These are phyloP conservation scores for Trypanosoma boissoni DNA, from an alignment of 208 protist genomes.

Conservation along the genomic window DNA sequence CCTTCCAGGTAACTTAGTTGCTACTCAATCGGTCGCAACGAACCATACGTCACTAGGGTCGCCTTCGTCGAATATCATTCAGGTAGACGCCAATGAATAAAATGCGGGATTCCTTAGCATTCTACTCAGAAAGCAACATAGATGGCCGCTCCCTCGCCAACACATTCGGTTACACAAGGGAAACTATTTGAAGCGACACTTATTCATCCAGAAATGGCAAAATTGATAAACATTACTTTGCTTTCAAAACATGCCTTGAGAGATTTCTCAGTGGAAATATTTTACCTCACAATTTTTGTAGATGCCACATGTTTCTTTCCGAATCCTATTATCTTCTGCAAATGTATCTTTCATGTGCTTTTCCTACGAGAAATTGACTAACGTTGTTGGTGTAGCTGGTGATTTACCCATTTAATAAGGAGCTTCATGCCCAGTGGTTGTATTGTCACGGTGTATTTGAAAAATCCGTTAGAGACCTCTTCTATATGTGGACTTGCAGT, in stretches of 20 bases:
- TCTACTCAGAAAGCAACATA: constrained; percentile 79
- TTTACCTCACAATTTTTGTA: constrained; percentile 42
- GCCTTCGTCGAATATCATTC: constrained; percentile 72
- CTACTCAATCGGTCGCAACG: constrained; percentile 48
- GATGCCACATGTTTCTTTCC: constrained; percentile 46
- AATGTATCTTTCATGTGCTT: constrained; percentile 68
- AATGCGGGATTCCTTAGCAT: constrained; percentile 55
- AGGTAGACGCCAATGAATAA: constrained; percentile 79
- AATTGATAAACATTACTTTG: constrained; percentile 75
- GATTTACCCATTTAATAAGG: constrained; percentile 54
- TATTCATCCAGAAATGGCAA: constrained; percentile 70
- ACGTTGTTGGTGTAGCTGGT: constrained; percentile 74
- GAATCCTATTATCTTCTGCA: constrained; percentile 47
- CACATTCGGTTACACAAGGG: constrained; percentile 53
- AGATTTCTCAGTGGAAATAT: constrained; percentile 49
- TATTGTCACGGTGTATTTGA: constrained; percentile 51
- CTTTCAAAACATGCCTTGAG: constrained; percentile 52
- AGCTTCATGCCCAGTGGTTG: constrained; percentile 80
- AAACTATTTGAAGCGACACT: constrained; percentile 66
- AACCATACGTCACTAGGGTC: constrained; percentile 85
- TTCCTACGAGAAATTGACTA: constrained; percentile 46
- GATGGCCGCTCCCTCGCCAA: constrained; percentile 74
- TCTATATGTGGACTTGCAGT: constrained; percentile 61
- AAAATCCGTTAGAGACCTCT: constrained; percentile 38
- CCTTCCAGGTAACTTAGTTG: constrained; percentile 66